These are phyloP conservation scores for Boeremia lycopersici DNA, from an alignment of 2,329 filamentous ascomycete genomes.

Conservation along the genomic window DNA sequence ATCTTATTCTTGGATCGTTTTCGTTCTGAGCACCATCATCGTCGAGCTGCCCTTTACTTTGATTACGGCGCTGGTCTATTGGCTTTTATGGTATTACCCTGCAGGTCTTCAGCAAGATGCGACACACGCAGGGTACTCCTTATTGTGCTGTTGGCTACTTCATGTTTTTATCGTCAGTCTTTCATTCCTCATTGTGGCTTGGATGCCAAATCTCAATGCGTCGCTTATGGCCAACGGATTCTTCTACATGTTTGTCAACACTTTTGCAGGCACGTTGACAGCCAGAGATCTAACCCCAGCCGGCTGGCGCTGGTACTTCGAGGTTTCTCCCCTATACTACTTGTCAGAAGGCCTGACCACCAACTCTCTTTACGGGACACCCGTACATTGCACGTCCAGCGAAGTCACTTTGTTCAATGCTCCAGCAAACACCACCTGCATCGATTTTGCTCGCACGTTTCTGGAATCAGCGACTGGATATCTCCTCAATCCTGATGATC, in stretches of 20 bases:
- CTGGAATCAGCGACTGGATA: constrained; percentile 1
- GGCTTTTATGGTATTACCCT: constrained; percentile 68
- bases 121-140: neutral
- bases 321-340: constrained; percentile 5
- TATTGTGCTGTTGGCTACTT: neutral
- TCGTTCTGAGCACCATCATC: constrained; percentile 70
- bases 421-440: neutral
- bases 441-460: neutral
- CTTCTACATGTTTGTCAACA: constrained; percentile 7
- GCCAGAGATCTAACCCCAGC: neutral
- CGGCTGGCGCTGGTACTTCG: constrained; percentile 6
- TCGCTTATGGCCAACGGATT: constrained; percentile 6
- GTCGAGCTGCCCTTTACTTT: constrained; percentile 72
- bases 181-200: constrained; percentile 7
- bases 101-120: constrained; percentile 29
- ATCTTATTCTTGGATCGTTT: constrained; percentile 74
- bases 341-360: constrained; percentile 6
- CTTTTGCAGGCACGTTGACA: constrained; percentile 3
- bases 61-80: constrained; percentile 66
- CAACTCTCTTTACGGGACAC: constrained; percentile 1
- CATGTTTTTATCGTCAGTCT: constrained; percentile 6
- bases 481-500: constrained; percentile 1
- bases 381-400: constrained; percentile 2
- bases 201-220: constrained; percentile 6
- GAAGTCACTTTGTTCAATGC: constrained; percentile 1